Percentiles rank a stretch among this genome's conserved stretches.
Conservation (phyloP, 2,329 filamentous ascomycete genomes). For the Alternaria postmessia region DNA sequence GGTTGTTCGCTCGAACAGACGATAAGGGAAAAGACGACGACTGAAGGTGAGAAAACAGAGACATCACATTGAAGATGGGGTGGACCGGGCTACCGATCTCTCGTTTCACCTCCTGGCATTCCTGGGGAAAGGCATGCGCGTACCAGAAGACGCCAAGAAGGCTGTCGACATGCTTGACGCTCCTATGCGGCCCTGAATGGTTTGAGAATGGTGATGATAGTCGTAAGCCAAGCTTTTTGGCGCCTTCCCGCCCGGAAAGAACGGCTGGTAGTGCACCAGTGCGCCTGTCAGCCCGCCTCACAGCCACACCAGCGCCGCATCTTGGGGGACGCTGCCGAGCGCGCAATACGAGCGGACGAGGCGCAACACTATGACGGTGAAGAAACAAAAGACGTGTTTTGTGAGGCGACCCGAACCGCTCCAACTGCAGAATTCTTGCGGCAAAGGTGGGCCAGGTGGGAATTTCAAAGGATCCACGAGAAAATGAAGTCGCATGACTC, state of each 20-base stretch:
- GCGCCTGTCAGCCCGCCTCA: conserved; percentile 2
- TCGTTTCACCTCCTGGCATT: conserved; percentile 8
- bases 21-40: background rate
- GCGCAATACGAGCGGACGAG: background rate
- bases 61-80: background rate
- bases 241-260: conserved; percentile 15
- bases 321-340: background rate
- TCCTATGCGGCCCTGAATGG: conserved; percentile 1
- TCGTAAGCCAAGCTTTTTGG: conserved; percentile 21
- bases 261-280: conserved; percentile 14
- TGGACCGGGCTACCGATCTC: background rate
- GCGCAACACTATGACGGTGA: background rate
- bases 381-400: background rate
- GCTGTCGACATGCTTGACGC: conserved; percentile 1
- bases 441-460: background rate
- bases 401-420: background rate
- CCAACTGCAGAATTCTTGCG: background rate
- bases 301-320: conserved; percentile 13
- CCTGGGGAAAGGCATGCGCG: conserved; percentile 18
- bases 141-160: conserved; percentile 19
- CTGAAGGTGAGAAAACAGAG: background rate
- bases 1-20: conserved; percentile 2
- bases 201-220: conserved; percentile 21
- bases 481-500: conserved; percentile 8
- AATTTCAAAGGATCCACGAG: background rate